Base-by-base conservation (phyloP, 306 rosid genomes). In the Lathyrus sativus region DNA sequence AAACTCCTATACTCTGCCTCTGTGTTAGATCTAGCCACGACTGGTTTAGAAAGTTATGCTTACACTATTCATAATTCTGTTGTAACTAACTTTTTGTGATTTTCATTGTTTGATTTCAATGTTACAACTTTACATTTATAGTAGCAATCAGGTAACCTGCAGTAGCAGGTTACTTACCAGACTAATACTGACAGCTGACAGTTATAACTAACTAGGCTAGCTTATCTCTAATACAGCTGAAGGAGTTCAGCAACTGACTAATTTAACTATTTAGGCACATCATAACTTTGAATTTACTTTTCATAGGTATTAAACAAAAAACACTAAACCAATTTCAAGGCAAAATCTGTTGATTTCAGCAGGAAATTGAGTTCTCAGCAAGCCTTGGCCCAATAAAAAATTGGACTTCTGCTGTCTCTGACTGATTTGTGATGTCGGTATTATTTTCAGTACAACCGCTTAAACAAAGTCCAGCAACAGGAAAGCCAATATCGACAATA, bases 331-430 rank as follows among this genome's bases (percentile, higher is more conserved):
- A 43, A 18, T 33, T 45, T 79, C 38, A 44, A 49, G 59, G 72
- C 12, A 33, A 44, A 39, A 53, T 45, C 6, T 79, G 18, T 55
- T 38, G 18, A 63, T 63, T 79, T 44, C 74, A 67, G 75, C 68
- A 28, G 42, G 37, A 48, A 66, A 43, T 54, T 49, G 65, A 19
- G 50, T 26, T 70, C 58, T 58, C 65, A 79, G 62, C 28, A 43
- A 35, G 48, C 48, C 67, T 58, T n/a, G 57, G 28, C 76, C 15
- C 65, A 42, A 37, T 60, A 53, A 31, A 60, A 71, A 43, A 67
- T 62, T 66, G 63, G 59, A 61, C 26, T 39, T 39, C 65, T 28
- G 57, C 38, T 62, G 69, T 71, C 44, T 7, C 12, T 54, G 68
- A 66, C 61, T 60, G 12, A 41, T 76, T 80, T 56, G 18, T 57